A percentile compares a stretch with the other conserved stretches of the same genome.
These are phyloP conservation scores for Penicillium salamii DNA, from an alignment of 495 filamentous ascomycete genomes.

Conservation along the genomic window DNA sequence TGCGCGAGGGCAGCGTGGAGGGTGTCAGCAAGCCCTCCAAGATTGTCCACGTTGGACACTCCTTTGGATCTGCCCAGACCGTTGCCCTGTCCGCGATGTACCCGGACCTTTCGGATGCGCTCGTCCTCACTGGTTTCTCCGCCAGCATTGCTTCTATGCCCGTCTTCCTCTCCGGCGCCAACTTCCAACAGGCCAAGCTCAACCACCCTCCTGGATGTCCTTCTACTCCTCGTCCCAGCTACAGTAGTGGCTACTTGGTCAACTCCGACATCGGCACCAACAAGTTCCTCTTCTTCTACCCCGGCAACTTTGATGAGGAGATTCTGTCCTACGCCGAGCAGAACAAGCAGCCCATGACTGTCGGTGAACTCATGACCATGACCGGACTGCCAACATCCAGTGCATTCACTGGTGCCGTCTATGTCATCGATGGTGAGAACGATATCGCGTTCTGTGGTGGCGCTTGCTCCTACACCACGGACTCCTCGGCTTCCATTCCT, in stretches of 20 bases:
- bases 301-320: constrained; percentile 43
- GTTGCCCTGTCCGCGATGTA: constrained; percentile 44
- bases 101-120: constrained; percentile 52
- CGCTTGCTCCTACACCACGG: constrained; percentile 42
- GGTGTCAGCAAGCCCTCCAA: constrained; percentile 36
- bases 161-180: constrained; percentile 38
- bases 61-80: constrained; percentile 42
- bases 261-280: constrained; percentile 32
- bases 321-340: constrained; percentile 38
- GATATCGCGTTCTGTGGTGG: constrained; percentile 54
- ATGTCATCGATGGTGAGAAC: constrained; percentile 44
- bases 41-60: constrained; percentile 54
- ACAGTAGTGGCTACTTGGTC: constrained; percentile 45
- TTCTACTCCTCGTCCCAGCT: not conserved
- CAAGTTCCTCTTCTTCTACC: constrained; percentile 45
- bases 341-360: constrained; percentile 48
- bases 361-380: constrained; percentile 49
- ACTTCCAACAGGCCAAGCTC: constrained; percentile 44
- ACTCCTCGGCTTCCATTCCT: constrained; percentile 35
- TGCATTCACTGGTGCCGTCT: constrained; percentile 46
- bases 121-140: constrained; percentile 58
- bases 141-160: constrained; percentile 31
- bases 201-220: constrained; percentile 16
- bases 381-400: constrained; percentile 17
- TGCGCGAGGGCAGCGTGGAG: constrained; percentile 37